Evolutionary conservation across 306 rosid species (phyloP).

Genomic region (Cercis canadensis): DNA sequence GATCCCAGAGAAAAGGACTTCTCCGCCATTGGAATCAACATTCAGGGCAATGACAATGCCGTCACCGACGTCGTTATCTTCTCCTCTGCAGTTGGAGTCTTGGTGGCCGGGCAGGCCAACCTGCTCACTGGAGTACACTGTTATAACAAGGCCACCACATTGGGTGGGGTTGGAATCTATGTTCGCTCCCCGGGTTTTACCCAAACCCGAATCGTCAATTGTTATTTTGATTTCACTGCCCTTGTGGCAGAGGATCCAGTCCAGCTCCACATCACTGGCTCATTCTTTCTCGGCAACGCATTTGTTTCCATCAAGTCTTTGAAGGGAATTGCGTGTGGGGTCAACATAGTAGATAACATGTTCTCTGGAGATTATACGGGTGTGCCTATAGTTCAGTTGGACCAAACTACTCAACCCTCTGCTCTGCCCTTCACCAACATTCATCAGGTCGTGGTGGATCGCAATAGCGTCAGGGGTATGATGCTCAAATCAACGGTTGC

Average conservation of each 20-base stretch:
- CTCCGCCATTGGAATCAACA: slow-evolving; percentile 78
- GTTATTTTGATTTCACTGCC: slow-evolving; percentile 81
- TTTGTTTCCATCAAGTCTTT: slow-evolving; percentile 69
- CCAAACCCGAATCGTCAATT: slow-evolving; percentile 81
- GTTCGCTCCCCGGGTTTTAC: slow-evolving; percentile 68
- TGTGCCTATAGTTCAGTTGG: slow-evolving; percentile 67
- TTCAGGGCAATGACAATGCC: slow-evolving; percentile 81
- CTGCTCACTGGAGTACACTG: slow-evolving; percentile 75
- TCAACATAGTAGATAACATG: slow-evolving; percentile 84
- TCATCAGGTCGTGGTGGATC: slow-evolving; percentile 70
- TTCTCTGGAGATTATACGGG: slow-evolving; percentile 67
- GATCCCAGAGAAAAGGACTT: slow-evolving; percentile 62
- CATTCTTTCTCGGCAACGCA: slow-evolving; percentile 88
- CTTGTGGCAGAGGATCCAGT: slow-evolving; percentile 90
- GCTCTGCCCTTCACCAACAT: slow-evolving; percentile 53
- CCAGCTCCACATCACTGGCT: slow-evolving; percentile 73
- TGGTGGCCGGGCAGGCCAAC: slow-evolving; percentile 79
- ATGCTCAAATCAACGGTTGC: slow-evolving; percentile 63
- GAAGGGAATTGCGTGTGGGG: slow-evolving; percentile 64
- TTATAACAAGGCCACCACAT: slow-evolving; percentile 82
- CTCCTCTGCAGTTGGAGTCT: slow-evolving; percentile 72
- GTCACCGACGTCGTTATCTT: slow-evolving; percentile 87
- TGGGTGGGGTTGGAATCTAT: slow-evolving; percentile 88
- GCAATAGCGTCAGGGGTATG: slow-evolving; percentile 85
- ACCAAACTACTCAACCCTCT: slow-evolving; percentile 62